Conservation (phyloP, 331 rosid species). For the Erythrophleum ivorense region DNA sequence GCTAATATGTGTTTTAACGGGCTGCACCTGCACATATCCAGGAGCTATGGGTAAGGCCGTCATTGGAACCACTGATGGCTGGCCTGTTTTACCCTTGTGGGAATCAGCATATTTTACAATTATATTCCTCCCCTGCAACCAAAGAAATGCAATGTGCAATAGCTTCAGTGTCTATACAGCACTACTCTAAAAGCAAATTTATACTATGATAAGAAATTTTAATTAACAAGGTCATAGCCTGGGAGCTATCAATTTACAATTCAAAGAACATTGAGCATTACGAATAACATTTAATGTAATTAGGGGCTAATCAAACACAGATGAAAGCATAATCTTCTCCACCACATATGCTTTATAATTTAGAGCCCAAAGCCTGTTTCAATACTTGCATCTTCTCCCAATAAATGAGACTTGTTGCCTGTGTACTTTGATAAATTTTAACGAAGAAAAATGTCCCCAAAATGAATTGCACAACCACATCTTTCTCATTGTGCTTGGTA, state of each 20-base stretch:
- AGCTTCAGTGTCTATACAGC: constrained; percentile 23
- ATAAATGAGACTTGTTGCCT: neutral
- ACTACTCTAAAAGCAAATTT: neutral
- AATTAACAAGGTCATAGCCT: constrained; percentile 17
- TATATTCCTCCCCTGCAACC: constrained; percentile 73
- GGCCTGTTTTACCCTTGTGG: constrained; percentile 65
- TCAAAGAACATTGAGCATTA: constrained; percentile 8
- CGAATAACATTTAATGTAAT: neutral
- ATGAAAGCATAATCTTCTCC: neutral
- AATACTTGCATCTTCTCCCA: neutral
- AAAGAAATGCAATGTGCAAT: constrained; percentile 28
- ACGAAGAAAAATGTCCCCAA: constrained; percentile 24
- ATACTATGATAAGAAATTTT: constrained; percentile 9
- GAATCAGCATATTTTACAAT: constrained; percentile 77
- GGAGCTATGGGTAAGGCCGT: constrained; percentile 54
- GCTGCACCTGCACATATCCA: constrained; percentile 61
- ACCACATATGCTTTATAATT: neutral
- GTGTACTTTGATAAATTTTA: neutral
- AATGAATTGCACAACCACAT: neutral
- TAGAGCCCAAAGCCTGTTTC: neutral
- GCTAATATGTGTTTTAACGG: constrained; percentile 53
- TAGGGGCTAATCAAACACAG: neutral
- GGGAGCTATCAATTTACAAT: neutral
- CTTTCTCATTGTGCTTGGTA: neutral
- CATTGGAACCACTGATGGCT: constrained; percentile 56